Conservation (phyloP, 192 early-diverging fungal species). For the Gryganskiella cystojenkinii region DNA sequence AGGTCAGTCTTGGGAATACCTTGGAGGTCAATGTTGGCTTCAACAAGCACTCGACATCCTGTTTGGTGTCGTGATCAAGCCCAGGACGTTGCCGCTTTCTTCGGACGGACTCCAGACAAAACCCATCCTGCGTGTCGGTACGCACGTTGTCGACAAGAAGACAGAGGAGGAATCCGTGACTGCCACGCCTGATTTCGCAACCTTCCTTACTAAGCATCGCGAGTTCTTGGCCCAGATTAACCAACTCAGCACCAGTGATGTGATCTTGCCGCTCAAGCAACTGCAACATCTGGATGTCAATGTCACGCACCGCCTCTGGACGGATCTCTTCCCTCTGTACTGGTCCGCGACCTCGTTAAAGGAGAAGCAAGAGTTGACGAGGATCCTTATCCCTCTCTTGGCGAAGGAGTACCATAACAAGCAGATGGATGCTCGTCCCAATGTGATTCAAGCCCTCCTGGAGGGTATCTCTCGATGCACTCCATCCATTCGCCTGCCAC, state of each 20-base stretch:
- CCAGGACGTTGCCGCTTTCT: conserved; percentile 44
- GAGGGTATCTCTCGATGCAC: conserved; percentile 84
- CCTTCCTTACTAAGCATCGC: conserved; percentile 64
- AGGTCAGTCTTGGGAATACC: conserved; percentile 95
- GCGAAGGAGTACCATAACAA: conserved; percentile 91
- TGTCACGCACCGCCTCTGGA: conserved; percentile 85
- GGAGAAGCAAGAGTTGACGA: conserved; percentile 89
- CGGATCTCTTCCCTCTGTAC: conserved; percentile 81
- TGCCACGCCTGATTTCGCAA: conserved; percentile 51
- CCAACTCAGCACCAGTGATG: conserved; percentile 56
- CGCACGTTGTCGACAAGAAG: conserved; percentile 10
- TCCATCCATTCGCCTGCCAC: conserved; percentile 84
- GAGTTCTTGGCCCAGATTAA: conserved; percentile 70
- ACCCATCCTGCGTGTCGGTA: conserved; percentile 48
- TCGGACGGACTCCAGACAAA: conserved; percentile 60
- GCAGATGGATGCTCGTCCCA: conserved; percentile 86
- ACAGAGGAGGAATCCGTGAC: conserved; percentile 17
- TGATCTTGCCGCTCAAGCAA: conserved; percentile 69
- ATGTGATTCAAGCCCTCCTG: conserved; percentile 93
- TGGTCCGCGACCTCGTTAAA: conserved; percentile 80
- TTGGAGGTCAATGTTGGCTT: conserved; percentile 90
- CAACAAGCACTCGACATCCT: conserved; percentile 92
- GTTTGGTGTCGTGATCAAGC: conserved; percentile 70
- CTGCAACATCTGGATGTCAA: conserved; percentile 74
- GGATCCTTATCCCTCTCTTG: conserved; percentile 84